A percentile compares a stretch with the other conserved stretches of the same genome.
phyloP scores from a whole-genome alignment of 192 early-diverging fungal species.

The Coemansia javaensis region DNA sequence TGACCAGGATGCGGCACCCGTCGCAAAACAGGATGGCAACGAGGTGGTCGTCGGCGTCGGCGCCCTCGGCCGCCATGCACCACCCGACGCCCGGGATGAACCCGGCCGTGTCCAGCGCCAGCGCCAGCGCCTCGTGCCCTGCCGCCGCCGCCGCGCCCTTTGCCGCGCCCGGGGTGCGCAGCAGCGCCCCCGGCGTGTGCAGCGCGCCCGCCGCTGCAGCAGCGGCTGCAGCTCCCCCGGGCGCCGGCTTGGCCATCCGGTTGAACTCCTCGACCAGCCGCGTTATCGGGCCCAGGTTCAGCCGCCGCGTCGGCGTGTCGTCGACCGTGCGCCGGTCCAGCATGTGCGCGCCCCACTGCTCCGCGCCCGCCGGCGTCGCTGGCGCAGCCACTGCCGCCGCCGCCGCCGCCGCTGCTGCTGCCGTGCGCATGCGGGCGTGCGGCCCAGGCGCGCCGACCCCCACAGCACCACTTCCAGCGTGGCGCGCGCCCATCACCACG shows the following conservation, averaged over 20 bases:
- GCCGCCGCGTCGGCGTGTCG: slow-evolving; percentile 28
- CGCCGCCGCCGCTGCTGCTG: neutral
- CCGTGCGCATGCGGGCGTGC: neutral
- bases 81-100: slow-evolving; percentile 48
- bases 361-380: slow-evolving; percentile 15
- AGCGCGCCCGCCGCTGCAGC: slow-evolving; percentile 1
- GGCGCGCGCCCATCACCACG: too few relatives aligned
- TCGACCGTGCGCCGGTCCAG: slow-evolving; percentile 30
- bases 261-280: slow-evolving; percentile 38
- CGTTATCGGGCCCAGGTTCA: slow-evolving; percentile 33
- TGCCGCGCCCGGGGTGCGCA: slow-evolving; percentile 12
- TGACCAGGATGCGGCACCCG: slow-evolving; percentile 41
- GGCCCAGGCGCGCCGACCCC: too few relatives aligned
- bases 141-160: neutral
- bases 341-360: slow-evolving; percentile 20
- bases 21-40: slow-evolving; percentile 42
- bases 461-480: too few relatives aligned
- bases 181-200: slow-evolving; percentile 14
- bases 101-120: slow-evolving; percentile 16
- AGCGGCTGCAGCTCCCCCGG: neutral
- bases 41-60: slow-evolving; percentile 10
- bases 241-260: neutral
- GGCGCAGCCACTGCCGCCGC: slow-evolving; percentile 17
- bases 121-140: slow-evolving; percentile 4
- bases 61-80: slow-evolving; percentile 35